phyloP scores from a whole-genome alignment of 2,329 filamentous ascomycete genomes.

The Neoascochyta sp. region DNA sequence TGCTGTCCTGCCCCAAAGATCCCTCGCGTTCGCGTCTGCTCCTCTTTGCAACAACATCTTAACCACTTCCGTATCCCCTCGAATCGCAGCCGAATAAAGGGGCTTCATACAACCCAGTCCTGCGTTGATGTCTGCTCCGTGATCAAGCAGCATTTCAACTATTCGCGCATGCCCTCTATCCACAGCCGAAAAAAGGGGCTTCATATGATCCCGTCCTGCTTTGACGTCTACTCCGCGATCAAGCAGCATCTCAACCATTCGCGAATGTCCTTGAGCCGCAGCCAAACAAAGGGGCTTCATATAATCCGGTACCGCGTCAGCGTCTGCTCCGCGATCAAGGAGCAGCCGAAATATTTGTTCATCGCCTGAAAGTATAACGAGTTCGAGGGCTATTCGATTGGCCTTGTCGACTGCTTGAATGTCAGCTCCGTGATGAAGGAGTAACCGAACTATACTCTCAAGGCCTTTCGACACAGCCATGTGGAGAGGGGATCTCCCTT shows the following conservation, averaged over 20 bases:
- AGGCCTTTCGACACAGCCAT: not conserved
- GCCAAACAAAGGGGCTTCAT: not conserved
- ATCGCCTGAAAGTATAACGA: too few relatives aligned
- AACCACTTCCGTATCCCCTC: not conserved
- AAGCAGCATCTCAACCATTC: conserved; percentile 1
- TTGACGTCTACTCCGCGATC: conserved; percentile 1
- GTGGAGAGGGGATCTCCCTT: too few relatives aligned
- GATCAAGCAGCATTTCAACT: conserved; percentile 1
- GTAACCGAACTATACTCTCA: too few relatives aligned
- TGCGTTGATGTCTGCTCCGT: not conserved
- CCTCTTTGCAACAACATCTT: conserved; percentile 2
- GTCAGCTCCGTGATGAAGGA: too few relatives aligned
- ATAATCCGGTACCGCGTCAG: not conserved
- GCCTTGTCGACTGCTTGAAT: too few relatives aligned
- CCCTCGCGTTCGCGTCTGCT: too few relatives aligned
- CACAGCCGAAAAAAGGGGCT: conserved; percentile 1
- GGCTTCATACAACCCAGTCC: not conserved
- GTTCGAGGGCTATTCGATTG: too few relatives aligned
- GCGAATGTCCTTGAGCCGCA: not conserved
- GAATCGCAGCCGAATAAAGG: not conserved
- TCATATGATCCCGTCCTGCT: not conserved
- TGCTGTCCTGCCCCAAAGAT: too few relatives aligned
- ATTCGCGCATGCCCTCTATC: not conserved
- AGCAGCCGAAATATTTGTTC: conserved; percentile 2
- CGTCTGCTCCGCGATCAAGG: conserved; percentile 1